Base-by-base conservation (phyloP, 2,329 filamentous ascomycete species). In the Trichoderma endophyticum region DNA sequence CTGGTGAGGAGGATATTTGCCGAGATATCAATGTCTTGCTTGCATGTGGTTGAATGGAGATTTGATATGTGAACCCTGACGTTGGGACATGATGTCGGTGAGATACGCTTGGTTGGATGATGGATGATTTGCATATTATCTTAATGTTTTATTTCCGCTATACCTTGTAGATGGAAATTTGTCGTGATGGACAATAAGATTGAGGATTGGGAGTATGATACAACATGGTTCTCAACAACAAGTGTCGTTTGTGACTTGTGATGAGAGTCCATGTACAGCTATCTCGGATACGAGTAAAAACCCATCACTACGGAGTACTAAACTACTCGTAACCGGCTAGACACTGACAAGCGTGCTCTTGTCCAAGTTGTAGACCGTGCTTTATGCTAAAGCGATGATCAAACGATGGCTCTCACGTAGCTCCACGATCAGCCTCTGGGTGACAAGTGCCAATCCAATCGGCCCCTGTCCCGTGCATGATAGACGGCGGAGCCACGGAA, bases 341-440 rank as follows among this genome's bases (percentile, higher is more conserved):
- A 51, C 43, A 51, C 43, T 51, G 3, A 54, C n/a, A 54, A 14
- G 48, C 48, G n/a, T 54, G 48, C 21, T 54, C 48, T 51, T 24
- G 21, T 54, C 48, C 21, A 24, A 54, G 21, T 14, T 54, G 48
- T 14, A 54, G 48, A 54, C 48, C 36, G 66, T 69, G 66, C 66
- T 60, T 69, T n/a, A 51, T 69, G 56, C 66, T 69, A 69, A 24
- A 61, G 28, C 8, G 66, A 61, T 69, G 66, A 69, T 69, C 66
- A 69, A 69, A 69, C 56, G 32, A 12, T 51, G 39, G 66, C 36
- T 36, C 18, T 66, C 43, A 28, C 34, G 24, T 21, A 26, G 63
- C 66, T 69, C 65, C 65, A 60, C 56, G 65, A 68, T 60, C 34
- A 68, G 54, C 54, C 54, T 57, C 21, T 48, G 54, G n/a, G 34